phyloP scores from a whole-genome alignment of 345 rosid genomes.

The Hibiscus mutabilis region DNA sequence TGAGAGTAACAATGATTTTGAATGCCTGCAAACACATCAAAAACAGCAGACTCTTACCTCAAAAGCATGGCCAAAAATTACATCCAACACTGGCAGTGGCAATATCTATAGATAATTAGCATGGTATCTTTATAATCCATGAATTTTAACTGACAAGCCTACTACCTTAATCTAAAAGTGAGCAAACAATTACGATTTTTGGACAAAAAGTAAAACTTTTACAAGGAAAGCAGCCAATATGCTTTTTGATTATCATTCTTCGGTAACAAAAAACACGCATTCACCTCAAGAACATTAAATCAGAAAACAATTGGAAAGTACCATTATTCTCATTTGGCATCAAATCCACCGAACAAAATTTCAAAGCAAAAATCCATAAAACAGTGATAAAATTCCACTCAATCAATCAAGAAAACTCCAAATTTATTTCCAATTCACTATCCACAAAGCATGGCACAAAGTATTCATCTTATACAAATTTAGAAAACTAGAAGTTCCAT shows the following conservation, averaged over 20 bases:
- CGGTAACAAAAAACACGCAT: too few relatives aligned
- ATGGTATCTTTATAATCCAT: too few relatives aligned
- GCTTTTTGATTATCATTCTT: neutral
- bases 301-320: neutral
- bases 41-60: conserved; percentile 51
- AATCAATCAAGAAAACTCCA: neutral
- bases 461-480: neutral
- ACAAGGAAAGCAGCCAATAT: too few relatives aligned
- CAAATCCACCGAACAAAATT: neutral
- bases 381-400: neutral
- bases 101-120: neutral
- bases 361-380: neutral
- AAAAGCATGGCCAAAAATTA: conserved; percentile 57
- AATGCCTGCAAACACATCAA: conserved; percentile 54
- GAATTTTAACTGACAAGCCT: too few relatives aligned
- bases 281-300: neutral
- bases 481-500: neutral
- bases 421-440: neutral
- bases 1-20: conserved; percentile 71
- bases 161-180: neutral
- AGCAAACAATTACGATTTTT: neutral
- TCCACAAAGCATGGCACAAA: neutral
- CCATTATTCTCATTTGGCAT: neutral
- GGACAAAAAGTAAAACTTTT: neutral
- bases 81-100: neutral